Conservation (phyloP, 169 alveolate genomes). For the Miamiensis avidus region DNA sequence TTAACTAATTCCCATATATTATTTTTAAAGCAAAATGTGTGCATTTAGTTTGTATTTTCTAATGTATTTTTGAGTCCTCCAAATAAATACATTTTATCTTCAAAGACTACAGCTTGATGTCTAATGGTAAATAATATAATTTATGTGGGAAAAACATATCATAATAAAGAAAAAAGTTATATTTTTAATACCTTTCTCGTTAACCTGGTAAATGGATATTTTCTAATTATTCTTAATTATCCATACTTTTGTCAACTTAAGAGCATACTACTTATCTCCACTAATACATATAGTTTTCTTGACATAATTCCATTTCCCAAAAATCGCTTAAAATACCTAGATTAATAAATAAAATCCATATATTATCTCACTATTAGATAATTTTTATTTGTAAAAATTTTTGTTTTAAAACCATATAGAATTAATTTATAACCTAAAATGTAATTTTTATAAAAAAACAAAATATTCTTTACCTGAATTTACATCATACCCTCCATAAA, state of each 20-base stretch:
- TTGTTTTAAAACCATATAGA: no score
- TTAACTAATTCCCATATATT: slow-evolving; percentile 11
- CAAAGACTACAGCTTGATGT: slow-evolving; percentile 13
- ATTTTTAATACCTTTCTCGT: neutral
- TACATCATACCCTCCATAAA: slow-evolving; percentile 27
- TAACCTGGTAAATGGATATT: neutral
- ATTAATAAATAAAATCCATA: no score
- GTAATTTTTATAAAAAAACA: no score
- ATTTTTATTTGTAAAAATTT: no score
- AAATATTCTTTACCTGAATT: slow-evolving; percentile 14
- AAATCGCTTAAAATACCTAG: no score
- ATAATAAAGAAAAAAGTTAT: no score
- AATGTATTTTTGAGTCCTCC: slow-evolving; percentile 16
- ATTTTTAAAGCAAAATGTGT: neutral
- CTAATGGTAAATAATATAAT: slow-evolving; percentile 7
- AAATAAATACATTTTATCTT: slow-evolving; percentile 19
- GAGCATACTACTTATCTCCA: neutral
- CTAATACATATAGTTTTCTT: neutral
- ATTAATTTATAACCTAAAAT: no score
- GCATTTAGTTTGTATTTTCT: neutral
- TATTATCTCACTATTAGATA: no score
- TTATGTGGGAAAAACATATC: no score
- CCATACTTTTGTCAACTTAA: neutral
- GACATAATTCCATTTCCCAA: no score
- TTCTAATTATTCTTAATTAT: neutral